A percentile compares a stretch with the other conserved stretches of the same genome.
These are phyloP conservation scores for Erodium chrysanthum DNA, from an alignment of 441 rosid genomes.

Conservation along the genomic window DNA sequence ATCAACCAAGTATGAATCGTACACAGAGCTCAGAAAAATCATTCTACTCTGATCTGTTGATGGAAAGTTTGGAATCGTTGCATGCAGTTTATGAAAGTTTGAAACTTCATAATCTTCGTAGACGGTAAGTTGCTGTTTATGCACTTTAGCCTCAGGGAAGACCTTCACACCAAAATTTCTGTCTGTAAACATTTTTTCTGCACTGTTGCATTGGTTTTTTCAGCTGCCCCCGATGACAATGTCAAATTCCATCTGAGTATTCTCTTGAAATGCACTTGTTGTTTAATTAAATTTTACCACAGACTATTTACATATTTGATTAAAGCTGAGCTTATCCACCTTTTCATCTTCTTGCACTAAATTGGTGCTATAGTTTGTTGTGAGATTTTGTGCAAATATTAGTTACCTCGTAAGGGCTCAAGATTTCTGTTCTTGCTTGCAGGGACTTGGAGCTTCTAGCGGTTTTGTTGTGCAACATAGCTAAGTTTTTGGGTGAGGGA, in stretches of 20 bases:
- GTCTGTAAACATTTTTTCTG: constrained; percentile 5
- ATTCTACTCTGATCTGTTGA: constrained; percentile 43
- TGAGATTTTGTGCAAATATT: constrained; percentile 1
- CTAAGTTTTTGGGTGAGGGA: constrained; percentile 64
- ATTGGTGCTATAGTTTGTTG: constrained; percentile 3
- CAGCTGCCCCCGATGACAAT: background rate
- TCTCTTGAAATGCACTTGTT: constrained; percentile 5
- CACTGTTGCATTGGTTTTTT: background rate
- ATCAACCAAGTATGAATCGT: constrained; percentile 28
- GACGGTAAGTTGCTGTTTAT: constrained; percentile 41
- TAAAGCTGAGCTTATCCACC: background rate
- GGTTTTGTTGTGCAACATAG: constrained; percentile 53
- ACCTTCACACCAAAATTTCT: constrained; percentile 5
- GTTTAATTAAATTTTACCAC: background rate
- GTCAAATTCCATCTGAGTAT: constrained; percentile 5
- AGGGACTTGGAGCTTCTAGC: constrained; percentile 91
- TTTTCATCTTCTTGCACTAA: constrained; percentile 4
- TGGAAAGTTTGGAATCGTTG: constrained; percentile 59
- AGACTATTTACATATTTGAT: background rate
- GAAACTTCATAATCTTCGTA: constrained; percentile 88
- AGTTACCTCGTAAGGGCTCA: constrained; percentile 4
- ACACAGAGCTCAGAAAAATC: constrained; percentile 33
- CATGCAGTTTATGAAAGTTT: constrained; percentile 94
- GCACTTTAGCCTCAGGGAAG: background rate
- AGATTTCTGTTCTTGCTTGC: constrained; percentile 21